A percentile compares a stretch with the other conserved stretches of the same genome.
Evolutionary conservation across 2,329 filamentous ascomycete species (phyloP).

Genomic region (Diaporthe citriasiana): DNA sequence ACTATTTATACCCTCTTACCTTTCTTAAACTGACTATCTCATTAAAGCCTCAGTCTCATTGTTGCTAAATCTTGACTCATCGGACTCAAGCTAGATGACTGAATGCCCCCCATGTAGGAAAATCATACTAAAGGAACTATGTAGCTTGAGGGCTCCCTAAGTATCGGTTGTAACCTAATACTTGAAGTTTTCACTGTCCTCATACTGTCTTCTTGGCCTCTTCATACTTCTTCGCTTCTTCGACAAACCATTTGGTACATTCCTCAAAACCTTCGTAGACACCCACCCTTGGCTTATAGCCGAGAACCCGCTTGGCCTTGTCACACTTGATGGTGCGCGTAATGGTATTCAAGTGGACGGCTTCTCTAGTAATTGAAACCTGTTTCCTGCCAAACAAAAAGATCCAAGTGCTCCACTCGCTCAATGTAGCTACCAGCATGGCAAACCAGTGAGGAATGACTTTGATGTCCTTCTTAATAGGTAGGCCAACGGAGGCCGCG

Average conservation of each 20-base stretch:
- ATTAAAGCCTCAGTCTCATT: no score
- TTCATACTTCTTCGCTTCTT: constrained; percentile 31
- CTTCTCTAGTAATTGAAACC: constrained; percentile 41
- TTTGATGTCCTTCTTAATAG: constrained; percentile 45
- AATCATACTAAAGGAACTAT: no score
- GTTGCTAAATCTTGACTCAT: no score
- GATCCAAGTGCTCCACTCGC: constrained; percentile 47
- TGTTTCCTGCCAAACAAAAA: constrained; percentile 42
- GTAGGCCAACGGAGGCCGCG: constrained; percentile 47
- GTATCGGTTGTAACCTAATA: no score
- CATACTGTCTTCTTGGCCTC: neutral
- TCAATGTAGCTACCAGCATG: constrained; percentile 34
- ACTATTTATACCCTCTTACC: no score
- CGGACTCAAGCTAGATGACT: no score
- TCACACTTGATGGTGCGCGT: constrained; percentile 43
- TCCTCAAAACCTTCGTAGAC: constrained; percentile 42
- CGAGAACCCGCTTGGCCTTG: constrained; percentile 45
- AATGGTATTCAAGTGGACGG: constrained; percentile 43
- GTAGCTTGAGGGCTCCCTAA: no score
- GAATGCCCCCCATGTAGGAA: no score
- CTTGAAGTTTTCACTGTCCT: neutral
- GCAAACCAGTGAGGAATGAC: constrained; percentile 46
- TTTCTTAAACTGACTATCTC: no score
- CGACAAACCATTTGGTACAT: constrained; percentile 44
- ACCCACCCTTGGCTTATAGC: constrained; percentile 44